These are phyloP conservation scores for Strobilomyces echinocephalus DNA, from an alignment of 768 basidiomycete species.

Conservation along the genomic window DNA sequence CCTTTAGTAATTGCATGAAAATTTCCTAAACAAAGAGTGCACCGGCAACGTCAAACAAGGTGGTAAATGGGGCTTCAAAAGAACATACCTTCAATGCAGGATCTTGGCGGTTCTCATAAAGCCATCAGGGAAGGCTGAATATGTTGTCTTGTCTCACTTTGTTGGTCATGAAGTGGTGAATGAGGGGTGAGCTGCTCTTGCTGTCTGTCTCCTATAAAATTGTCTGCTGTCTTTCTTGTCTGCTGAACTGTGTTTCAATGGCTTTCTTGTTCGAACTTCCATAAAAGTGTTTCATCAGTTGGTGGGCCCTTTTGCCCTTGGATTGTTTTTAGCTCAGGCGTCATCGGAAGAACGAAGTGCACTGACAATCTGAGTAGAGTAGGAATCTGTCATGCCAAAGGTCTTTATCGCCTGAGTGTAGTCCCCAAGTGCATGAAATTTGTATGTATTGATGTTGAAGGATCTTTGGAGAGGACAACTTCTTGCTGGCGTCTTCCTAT, in stretches of 20 bases:
- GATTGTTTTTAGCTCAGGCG: background rate
- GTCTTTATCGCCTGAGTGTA: conserved; percentile 12
- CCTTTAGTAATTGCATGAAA: background rate
- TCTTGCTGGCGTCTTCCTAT: background rate
- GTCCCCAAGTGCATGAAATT: conserved; percentile 27
- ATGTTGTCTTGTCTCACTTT: background rate
- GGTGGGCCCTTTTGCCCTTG: background rate
- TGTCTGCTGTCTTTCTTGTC: conserved; percentile 8
- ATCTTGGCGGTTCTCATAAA: conserved; percentile 7
- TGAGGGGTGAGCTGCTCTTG: background rate
- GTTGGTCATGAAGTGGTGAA: conserved; percentile 3
- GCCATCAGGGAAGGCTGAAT: background rate
- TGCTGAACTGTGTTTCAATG: background rate
- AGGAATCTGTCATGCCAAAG: background rate
- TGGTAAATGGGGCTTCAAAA: background rate
- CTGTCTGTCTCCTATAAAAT: background rate
- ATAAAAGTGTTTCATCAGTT: conserved; percentile 25
- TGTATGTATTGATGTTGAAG: conserved; percentile 28
- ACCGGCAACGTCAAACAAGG: background rate
- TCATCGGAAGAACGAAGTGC: background rate
- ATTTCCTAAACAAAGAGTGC: background rate
- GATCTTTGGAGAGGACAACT: background rate
- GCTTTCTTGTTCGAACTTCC: conserved; percentile 19
- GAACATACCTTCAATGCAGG: conserved; percentile 5
- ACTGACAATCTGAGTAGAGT: background rate